These are phyloP conservation scores for Rhododendron mucronatum DNA, from an alignment of 148 eudicot species.

Conservation along the genomic window DNA sequence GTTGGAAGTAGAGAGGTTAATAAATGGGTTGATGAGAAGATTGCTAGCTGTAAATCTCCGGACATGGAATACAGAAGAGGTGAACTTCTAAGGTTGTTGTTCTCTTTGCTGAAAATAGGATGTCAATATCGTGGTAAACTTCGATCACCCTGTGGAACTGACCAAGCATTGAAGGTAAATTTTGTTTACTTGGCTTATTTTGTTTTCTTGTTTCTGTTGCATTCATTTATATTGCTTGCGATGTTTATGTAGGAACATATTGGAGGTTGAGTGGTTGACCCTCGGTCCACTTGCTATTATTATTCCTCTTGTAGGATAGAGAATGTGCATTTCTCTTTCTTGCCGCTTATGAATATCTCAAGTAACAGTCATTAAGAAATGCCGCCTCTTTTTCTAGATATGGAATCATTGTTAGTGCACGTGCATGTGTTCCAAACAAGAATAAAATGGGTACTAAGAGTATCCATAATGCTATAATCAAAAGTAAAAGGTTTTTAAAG, in stretches of 20 bases:
- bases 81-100: slow-evolving; percentile 52
- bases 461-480: no score
- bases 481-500: no score
- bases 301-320: neutral
- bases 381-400: neutral
- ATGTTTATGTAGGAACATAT: neutral
- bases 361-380: neutral
- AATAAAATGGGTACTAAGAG: neutral
- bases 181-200: neutral
- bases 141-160: slow-evolving; percentile 69
- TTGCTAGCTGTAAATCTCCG: slow-evolving; percentile 26
- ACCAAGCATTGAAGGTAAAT: slow-evolving; percentile 53
- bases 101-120: slow-evolving; percentile 76
- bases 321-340: neutral
- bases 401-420: neutral
- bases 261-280: neutral
- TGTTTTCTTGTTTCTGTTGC: neutral
- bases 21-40: slow-evolving; percentile 41
- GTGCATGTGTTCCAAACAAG: neutral
- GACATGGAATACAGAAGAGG: slow-evolving; percentile 37
- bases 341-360: neutral
- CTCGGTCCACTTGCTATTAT: neutral
- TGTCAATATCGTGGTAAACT: slow-evolving; percentile 82
- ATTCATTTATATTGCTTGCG: neutral
- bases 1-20: slow-evolving; percentile 41